Percentiles rank a stretch among this genome's conserved stretches.
phyloP scores from a whole-genome alignment of 2,329 filamentous ascomycete species.

The Alternaria ethzedia region DNA sequence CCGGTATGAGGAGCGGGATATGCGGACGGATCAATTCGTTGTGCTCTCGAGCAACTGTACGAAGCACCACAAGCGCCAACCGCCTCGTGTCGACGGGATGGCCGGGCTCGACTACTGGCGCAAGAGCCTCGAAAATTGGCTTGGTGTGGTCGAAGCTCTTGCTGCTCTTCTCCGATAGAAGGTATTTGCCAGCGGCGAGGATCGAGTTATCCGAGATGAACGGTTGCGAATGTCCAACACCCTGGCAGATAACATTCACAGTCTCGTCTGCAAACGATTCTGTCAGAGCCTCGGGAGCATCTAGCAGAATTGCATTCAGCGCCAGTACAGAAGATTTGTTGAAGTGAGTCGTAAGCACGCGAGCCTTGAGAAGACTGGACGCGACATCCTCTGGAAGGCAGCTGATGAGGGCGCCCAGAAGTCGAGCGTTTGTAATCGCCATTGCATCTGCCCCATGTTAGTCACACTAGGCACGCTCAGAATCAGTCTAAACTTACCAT shows the following conservation, averaged over 20 bases:
- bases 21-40: conserved; percentile 84
- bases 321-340: conserved; percentile 81
- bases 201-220: conserved; percentile 88
- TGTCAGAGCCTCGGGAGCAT: conserved; percentile 74
- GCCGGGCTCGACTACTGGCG: conserved; percentile 76
- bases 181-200: conserved; percentile 87
- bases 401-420: conserved; percentile 88
- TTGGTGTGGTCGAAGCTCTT: conserved; percentile 80
- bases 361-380: conserved; percentile 65
- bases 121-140: conserved; percentile 78
- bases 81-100: conserved; percentile 82
- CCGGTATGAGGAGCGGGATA: conserved; percentile 76
- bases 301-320: conserved; percentile 85
- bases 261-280: conserved; percentile 76
- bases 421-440: conserved; percentile 86
- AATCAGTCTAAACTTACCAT: conserved; percentile 55
- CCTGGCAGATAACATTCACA: conserved; percentile 77
- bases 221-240: conserved; percentile 73
- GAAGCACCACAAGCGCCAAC: conserved; percentile 82
- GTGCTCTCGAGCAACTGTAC: conserved; percentile 81
- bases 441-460: conserved; percentile 61
- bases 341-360: conserved; percentile 78
- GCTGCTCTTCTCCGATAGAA: conserved; percentile 69
- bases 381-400: conserved; percentile 79
- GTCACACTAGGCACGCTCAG: not conserved